Evolutionary conservation across 345 rosid species (phyloP), one percentile per base, ranked within the genome.

Genomic region (Cochlearia excelsa): DNA sequence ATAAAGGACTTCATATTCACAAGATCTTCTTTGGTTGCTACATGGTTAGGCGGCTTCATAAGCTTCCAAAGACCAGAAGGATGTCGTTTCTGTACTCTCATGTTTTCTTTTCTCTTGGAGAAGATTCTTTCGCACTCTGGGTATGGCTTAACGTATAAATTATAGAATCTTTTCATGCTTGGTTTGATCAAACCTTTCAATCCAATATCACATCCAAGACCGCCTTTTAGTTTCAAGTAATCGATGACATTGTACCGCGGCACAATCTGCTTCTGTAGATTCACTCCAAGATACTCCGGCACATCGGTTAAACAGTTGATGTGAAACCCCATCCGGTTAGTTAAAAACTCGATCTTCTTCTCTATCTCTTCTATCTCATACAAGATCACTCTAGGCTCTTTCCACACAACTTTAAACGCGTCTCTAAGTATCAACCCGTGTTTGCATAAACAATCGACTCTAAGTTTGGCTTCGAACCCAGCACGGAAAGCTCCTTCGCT

Each of bases 131-230:
- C 84, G 23, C 97, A 90, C 51, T 80, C 97, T 4, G 95, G 94
- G 63, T 87, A 87, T 16, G 97, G 97, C 77, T 85, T 90, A 55
- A 87, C 94, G 59, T 83, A 85, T 4, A 83, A 47, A 68, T 85
- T 90, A 56, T 90, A 84, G 65, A 90, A 87, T 46, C 82, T 85
- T 23, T 73, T 84, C 81, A 74, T 85, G 39, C 88, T 90, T 39
- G 78, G 80, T 75, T 76, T 85, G 7, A 85, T 77, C 80, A 90
- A 75, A 57, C 71, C 83, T 67, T 74, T 79, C 78, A 90, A 80
- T 31, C 79, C 80, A 23, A 90, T 67, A 57, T 86, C 83, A 68
- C 68, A 80, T 7, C 82, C 95, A 33, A 87, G 79, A 44, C 85
- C 89, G 3, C 91, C 95, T 50, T 61, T 74, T 0, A 79, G 77